These are phyloP conservation scores for Gossypium arboreum DNA, from an alignment of 345 rosid genomes.

Conservation along the genomic window DNA sequence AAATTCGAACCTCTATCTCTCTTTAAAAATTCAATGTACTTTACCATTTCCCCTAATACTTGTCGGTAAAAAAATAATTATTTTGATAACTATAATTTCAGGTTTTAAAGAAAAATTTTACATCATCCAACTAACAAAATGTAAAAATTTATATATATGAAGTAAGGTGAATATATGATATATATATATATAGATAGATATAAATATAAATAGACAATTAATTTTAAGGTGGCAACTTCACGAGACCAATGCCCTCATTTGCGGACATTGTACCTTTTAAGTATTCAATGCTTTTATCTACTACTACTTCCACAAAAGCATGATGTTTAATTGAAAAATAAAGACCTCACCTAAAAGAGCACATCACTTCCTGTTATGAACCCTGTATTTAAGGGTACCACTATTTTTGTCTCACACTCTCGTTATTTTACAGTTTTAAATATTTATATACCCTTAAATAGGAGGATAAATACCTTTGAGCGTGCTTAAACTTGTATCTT, in stretches of 20 bases:
- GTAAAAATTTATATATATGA: too few relatives aligned
- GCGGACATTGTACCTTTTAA: slow-evolving; percentile 8
- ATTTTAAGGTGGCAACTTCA: slow-evolving; percentile 6
- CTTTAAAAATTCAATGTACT: too few relatives aligned
- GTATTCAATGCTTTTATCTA: slow-evolving; percentile 26
- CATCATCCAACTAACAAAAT: too few relatives aligned
- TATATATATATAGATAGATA: too few relatives aligned
- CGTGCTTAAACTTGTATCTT: accelerated
- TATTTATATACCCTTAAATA: too few relatives aligned
- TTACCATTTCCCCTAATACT: accelerated
- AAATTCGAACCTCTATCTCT: too few relatives aligned
- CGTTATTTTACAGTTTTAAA: too few relatives aligned
- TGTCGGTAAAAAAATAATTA: too few relatives aligned
- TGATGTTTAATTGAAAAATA: background rate
- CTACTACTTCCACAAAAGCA: background rate
- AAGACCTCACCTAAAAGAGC: background rate
- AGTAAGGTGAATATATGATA: too few relatives aligned
- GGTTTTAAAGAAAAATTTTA: too few relatives aligned
- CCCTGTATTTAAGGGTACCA: background rate
- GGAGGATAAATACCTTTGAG: too few relatives aligned
- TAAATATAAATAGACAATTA: background rate
- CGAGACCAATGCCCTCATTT: slow-evolving; percentile 14
- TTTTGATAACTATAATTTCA: too few relatives aligned
- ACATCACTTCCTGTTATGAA: background rate
- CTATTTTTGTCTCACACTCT: background rate